phyloP scores from a whole-genome alignment of 768 basidiomycete genomes.

The Daedaleopsis sinensis region DNA sequence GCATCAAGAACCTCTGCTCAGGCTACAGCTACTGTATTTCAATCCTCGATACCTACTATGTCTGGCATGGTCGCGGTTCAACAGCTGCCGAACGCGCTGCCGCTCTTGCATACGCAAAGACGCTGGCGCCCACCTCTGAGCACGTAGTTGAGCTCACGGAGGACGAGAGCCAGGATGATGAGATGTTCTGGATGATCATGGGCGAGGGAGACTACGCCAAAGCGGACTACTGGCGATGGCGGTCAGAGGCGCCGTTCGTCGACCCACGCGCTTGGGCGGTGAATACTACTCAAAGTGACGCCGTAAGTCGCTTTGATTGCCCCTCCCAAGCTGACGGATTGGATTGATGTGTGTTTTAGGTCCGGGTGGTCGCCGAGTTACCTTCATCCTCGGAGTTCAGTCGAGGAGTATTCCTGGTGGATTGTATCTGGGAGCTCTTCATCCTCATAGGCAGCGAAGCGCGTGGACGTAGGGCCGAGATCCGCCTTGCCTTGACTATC shows the following conservation, averaged over 20 bases:
- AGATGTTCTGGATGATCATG: conserved; percentile 87
- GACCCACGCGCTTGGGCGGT: conserved; percentile 67
- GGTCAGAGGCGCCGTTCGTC: conserved; percentile 38
- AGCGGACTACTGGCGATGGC: conserved; percentile 86
- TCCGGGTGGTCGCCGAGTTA: conserved; percentile 48
- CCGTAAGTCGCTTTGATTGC: conserved; percentile 42
- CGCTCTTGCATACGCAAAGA: conserved; percentile 61
- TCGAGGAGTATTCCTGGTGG: conserved; percentile 62
- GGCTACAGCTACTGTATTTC: conserved; percentile 83
- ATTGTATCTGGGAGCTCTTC: conserved; percentile 82
- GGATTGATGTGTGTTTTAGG: conserved; percentile 36
- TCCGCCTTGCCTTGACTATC: conserved; percentile 60
- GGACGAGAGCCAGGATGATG: conserved; percentile 65
- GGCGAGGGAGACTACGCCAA: conserved; percentile 77
- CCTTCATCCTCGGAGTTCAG: conserved; percentile 41
- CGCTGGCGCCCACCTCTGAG: conserved; percentile 42
- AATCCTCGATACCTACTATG: conserved; percentile 69
- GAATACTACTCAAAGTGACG: conserved; percentile 38
- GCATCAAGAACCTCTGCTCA: conserved; percentile 72
- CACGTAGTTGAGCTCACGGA: conserved; percentile 61
- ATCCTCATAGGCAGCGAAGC: conserved; percentile 70
- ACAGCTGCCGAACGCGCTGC: conserved; percentile 58
- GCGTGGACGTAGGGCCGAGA: conserved; percentile 59
- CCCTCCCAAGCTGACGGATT: background rate
- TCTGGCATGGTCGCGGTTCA: conserved; percentile 84